Percentiles rank a stretch among this genome's conserved stretches.
phyloP scores from a whole-genome alignment of 2,329 filamentous ascomycete species.

The Aspergillus carbonarius region DNA sequence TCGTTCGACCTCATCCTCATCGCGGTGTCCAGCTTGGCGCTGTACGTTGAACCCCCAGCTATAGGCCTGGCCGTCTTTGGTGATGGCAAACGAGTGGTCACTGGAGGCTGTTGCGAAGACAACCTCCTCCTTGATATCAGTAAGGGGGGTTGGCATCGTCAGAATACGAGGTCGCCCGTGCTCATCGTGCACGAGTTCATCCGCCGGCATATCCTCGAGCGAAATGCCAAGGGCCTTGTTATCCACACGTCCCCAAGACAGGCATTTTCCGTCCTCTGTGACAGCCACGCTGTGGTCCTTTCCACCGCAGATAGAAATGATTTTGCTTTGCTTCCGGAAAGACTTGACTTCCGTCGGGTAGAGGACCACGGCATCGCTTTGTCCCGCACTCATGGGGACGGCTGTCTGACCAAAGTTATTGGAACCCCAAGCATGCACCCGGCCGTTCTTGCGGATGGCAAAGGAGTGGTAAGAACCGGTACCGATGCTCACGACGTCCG shows the following conservation, averaged over 20 bases:
- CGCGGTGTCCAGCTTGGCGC: constrained; percentile 62
- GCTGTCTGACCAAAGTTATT: constrained; percentile 80
- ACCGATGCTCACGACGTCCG: constrained; percentile 46
- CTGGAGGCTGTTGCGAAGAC: constrained; percentile 5
- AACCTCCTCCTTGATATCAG: constrained; percentile 4
- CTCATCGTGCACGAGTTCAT: constrained; percentile 11
- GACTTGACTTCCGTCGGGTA: constrained; percentile 13
- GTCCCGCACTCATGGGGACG: constrained; percentile 58
- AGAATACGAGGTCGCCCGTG: constrained; percentile 16
- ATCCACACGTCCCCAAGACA: constrained; percentile 23
- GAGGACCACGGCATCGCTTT: constrained; percentile 43
- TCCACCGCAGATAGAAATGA: constrained; percentile 15
- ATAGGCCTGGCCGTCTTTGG: constrained; percentile 65
- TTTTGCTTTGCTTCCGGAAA: constrained; percentile 6
- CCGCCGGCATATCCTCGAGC: constrained; percentile 7
- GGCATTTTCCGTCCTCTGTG: constrained; percentile 14
- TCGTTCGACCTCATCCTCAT: constrained; percentile 58
- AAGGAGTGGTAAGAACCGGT: constrained; percentile 46
- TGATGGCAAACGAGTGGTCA: constrained; percentile 73
- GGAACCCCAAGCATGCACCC: constrained; percentile 68
- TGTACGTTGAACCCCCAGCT: constrained; percentile 82
- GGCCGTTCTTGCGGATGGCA: constrained; percentile 43
- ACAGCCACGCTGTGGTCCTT: constrained; percentile 22
- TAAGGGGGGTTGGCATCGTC: constrained; percentile 8
- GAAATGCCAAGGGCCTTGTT: constrained; percentile 18